Percentiles rank a stretch among this genome's conserved stretches.
These are phyloP conservation scores for Lipomyces chichibuensis DNA, from an alignment of 805 yeast species.

Conservation along the genomic window DNA sequence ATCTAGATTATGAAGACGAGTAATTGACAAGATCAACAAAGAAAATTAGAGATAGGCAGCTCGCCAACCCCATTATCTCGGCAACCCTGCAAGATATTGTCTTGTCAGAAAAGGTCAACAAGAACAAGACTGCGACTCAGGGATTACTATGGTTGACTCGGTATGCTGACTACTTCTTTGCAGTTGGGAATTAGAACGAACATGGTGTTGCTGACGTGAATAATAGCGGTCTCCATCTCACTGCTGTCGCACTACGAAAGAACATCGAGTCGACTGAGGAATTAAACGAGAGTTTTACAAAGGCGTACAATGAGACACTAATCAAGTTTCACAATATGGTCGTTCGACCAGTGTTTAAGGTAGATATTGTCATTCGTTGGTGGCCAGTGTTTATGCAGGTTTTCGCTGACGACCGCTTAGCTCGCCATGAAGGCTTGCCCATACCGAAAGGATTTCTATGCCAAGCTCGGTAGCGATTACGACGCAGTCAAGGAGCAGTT, in stretches of 20 bases:
- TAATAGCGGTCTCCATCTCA: conserved; percentile 76
- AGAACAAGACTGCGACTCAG: conserved; percentile 78
- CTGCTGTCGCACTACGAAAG: conserved; percentile 86
- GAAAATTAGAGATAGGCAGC: conserved; percentile 69
- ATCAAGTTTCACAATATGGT: conserved; percentile 80
- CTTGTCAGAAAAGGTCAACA: conserved; percentile 66
- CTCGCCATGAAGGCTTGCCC: conserved; percentile 96
- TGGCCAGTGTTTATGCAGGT: not conserved
- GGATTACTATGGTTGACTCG: conserved; percentile 81
- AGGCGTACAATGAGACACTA: conserved; percentile 80
- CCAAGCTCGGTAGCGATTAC: conserved; percentile 76
- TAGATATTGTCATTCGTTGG: conserved; percentile 6
- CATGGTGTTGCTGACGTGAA: not conserved
- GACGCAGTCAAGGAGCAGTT: conserved; percentile 68
- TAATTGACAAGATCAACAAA: conserved; percentile 9
- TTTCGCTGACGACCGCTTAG: conserved; percentile 16
- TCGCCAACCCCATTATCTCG: conserved; percentile 64
- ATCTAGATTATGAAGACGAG: not conserved
- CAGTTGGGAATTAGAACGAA: not conserved
- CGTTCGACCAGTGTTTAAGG: conserved; percentile 80
- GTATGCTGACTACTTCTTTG: conserved; percentile 20
- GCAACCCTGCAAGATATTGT: conserved; percentile 79
- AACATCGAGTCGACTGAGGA: conserved; percentile 67
- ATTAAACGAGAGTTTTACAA: conserved; percentile 75
- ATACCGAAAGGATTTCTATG: conserved; percentile 81